A percentile compares a stretch with the other conserved stretches of the same genome.
phyloP scores from a whole-genome alignment of 306 rosid species.

The Oxytropis ochrocephala region DNA sequence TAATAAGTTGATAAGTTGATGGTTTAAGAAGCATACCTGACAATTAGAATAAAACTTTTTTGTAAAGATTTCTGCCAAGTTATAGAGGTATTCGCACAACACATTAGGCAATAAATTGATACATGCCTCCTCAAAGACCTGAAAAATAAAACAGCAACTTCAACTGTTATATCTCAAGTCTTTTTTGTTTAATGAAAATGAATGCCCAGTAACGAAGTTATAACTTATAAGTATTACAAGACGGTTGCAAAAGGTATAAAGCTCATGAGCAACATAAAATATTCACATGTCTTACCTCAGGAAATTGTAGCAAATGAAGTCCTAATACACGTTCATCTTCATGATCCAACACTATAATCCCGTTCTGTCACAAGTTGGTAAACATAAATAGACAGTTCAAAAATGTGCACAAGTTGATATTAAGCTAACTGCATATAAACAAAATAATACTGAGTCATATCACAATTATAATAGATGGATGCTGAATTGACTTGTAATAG shows the following conservation, averaged over 20 bases:
- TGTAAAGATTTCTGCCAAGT: conserved; percentile 70
- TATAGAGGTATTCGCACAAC: conserved; percentile 84
- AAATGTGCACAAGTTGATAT: not conserved
- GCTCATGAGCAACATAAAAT: conserved; percentile 8
- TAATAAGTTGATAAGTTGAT: not conserved
- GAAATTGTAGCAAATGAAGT: conserved; percentile 77
- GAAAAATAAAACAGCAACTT: conserved; percentile 10
- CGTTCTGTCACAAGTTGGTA: conserved; percentile 40
- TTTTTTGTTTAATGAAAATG: not conserved
- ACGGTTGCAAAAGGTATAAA: not conserved
- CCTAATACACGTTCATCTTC: conserved; percentile 78
- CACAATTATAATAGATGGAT: not conserved
- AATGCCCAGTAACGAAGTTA: not conserved
- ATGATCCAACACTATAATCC: conserved; percentile 59
- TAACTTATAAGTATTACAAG: not conserved
- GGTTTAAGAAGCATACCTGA: conserved; percentile 45
- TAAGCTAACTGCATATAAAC: not conserved
- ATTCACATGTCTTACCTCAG: conserved; percentile 58
- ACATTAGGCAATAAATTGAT: conserved; percentile 73
- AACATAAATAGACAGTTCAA: not conserved
- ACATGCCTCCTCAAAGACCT: conserved; percentile 94
- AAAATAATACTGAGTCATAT: not conserved
- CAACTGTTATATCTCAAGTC: not conserved
- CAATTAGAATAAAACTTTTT: conserved; percentile 78
- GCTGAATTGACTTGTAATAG: not conserved